Conservation (phyloP, 2,329 filamentous ascomycete genomes). For the Xylariales sp. region DNA sequence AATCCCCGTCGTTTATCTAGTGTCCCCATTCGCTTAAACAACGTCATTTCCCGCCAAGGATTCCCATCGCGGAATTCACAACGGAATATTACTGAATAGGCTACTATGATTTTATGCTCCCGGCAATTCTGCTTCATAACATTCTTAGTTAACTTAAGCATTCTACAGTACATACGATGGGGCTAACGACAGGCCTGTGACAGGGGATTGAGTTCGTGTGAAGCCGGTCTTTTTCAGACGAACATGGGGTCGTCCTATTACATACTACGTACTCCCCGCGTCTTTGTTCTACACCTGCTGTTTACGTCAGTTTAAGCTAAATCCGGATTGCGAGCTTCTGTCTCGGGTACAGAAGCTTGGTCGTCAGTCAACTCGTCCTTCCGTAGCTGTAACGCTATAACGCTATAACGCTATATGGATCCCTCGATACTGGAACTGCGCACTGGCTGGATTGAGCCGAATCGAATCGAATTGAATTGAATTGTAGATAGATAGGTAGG, state of each 20-base stretch:
- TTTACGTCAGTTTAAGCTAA: conserved; percentile 9
- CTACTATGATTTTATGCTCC: neutral
- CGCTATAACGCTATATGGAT: neutral
- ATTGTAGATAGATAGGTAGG: neutral
- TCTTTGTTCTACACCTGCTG: conserved; percentile 3
- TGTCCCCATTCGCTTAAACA: neutral
- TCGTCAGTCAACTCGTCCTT: too few species aligned
- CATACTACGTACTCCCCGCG: too few species aligned
- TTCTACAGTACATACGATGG: conserved; percentile 5
- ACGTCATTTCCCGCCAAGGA: conserved; percentile 4
- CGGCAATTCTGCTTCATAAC: neutral
- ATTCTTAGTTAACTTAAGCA: too few species aligned
- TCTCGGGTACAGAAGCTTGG: neutral
- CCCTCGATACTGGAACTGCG: neutral
- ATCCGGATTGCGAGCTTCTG: neutral
- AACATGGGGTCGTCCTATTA: neutral
- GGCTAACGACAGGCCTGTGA: neutral
- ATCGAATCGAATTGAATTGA: neutral
- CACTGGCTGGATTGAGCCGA: neutral
- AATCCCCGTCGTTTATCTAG: neutral
- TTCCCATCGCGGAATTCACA: neutral
- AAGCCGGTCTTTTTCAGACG: conserved; percentile 6
- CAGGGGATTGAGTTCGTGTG: conserved; percentile 11
- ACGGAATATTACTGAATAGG: neutral
- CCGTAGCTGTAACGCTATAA: neutral